Conservation (phyloP, 2,329 filamentous ascomycete genomes). For the Colletotrichum siamense region DNA sequence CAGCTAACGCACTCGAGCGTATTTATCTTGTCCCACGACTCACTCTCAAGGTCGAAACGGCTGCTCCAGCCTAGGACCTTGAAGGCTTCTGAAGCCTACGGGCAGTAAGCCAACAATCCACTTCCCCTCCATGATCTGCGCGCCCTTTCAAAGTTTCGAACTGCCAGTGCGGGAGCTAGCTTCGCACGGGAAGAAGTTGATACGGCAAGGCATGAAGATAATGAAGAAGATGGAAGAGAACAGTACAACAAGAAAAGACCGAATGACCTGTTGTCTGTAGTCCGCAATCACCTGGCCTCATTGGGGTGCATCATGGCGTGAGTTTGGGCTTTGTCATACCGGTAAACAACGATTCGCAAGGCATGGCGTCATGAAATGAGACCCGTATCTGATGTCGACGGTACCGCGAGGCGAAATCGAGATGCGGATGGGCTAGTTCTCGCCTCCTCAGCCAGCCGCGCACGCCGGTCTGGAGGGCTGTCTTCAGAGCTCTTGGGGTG, state of each 20-base stretch:
- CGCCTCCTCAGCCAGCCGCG: not conserved
- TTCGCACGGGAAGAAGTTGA: not conserved
- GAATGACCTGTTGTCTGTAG: not conserved
- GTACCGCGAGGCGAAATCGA: not conserved
- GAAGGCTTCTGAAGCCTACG: not conserved
- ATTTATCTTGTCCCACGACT: not conserved
- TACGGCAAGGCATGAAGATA: not conserved
- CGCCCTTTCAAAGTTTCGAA: conserved; percentile 5
- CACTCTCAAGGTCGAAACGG: not conserved
- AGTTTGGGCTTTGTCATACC: not conserved
- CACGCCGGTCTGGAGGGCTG: not conserved
- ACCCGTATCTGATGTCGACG: not conserved
- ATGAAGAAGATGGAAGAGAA: not conserved
- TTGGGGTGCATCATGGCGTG: not conserved
- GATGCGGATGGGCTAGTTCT: not conserved
- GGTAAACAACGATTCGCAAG: not conserved
- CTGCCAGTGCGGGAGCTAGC: conserved; percentile 8
- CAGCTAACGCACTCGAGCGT: conserved; percentile 12
- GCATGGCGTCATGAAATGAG: conserved; percentile 2
- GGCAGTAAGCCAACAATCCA: not conserved
- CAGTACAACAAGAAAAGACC: not conserved
- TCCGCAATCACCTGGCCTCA: not conserved
- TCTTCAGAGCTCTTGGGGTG: not conserved
- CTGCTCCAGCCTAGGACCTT: not conserved
- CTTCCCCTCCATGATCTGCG: not conserved